phyloP scores from a whole-genome alignment of 768 basidiomycete species.

The Hygrocybe coccinea region DNA sequence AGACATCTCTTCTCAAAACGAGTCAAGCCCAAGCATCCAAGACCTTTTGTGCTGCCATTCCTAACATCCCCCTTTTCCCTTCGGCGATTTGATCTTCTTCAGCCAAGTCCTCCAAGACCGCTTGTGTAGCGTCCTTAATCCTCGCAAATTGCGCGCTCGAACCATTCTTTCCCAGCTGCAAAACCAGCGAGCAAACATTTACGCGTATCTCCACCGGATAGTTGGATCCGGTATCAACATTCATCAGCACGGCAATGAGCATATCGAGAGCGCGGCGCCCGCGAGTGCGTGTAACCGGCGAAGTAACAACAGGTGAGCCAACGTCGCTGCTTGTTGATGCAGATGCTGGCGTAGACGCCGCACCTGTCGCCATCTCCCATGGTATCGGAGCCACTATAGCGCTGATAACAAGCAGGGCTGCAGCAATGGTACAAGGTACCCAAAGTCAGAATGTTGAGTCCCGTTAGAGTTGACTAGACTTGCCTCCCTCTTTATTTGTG shows the following conservation, averaged over 20 bases:
- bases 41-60: conserved; percentile 36
- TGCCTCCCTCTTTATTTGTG: conserved; percentile 62
- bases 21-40: conserved; percentile 38
- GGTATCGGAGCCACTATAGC: conserved; percentile 52
- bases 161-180: conserved; percentile 54
- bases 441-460: too few species aligned
- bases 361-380: conserved; percentile 32
- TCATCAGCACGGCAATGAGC: conserved; percentile 58
- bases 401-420: conserved; percentile 60
- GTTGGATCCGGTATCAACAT: conserved; percentile 45
- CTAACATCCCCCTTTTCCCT: conserved; percentile 41
- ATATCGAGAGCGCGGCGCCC: conserved; percentile 61
- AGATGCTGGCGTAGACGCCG: conserved; percentile 32
- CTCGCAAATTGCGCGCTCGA: conserved; percentile 43
- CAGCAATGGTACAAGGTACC: not conserved
- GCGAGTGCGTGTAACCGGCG: conserved; percentile 37
- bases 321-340: conserved; percentile 41
- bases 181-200: conserved; percentile 70
- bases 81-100: conserved; percentile 31
- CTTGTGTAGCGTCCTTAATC: conserved; percentile 47
- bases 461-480: conserved; percentile 20
- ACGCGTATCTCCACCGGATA: conserved; percentile 73
- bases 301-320: conserved; percentile 45
- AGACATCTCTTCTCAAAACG: too few species aligned
- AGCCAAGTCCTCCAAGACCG: conserved; percentile 49